Conservation (phyloP, 495 filamentous ascomycete species). For the Neurospora cerealis region DNA sequence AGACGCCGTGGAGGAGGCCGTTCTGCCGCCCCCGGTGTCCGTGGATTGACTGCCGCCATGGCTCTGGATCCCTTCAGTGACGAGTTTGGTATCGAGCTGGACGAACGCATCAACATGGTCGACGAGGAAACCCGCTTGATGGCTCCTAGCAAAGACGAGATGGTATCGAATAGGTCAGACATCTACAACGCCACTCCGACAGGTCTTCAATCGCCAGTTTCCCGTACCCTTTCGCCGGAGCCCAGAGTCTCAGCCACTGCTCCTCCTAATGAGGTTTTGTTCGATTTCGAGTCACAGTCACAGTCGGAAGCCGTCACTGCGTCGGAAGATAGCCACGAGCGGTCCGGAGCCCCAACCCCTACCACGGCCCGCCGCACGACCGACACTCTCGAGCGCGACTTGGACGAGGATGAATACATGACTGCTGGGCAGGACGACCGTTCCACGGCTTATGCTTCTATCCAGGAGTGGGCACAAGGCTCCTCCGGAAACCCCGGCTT, state of each 20-base stretch:
- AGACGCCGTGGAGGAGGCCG: constrained; percentile 30
- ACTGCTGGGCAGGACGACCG: constrained; percentile 33
- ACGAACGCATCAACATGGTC: constrained; percentile 25
- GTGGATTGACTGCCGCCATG: constrained; percentile 42
- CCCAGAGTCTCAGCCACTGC: constrained; percentile 5
- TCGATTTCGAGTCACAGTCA: constrained; percentile 20
- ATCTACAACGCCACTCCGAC: constrained; percentile 43
- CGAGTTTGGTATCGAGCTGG: constrained; percentile 42
- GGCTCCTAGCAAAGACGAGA: constrained; percentile 33
- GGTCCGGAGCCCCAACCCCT: neutral
- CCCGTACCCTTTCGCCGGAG: constrained; percentile 14
- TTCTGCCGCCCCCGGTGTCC: constrained; percentile 20
- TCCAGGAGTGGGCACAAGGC: constrained; percentile 46
- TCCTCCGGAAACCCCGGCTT: constrained; percentile 29
- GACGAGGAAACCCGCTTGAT: constrained; percentile 20
- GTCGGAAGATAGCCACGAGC: neutral
- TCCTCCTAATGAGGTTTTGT: constrained; percentile 12
- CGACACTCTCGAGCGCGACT: constrained; percentile 22
- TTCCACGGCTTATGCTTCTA: constrained; percentile 33
- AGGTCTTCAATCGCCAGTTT: constrained; percentile 11
- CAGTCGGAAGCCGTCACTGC: constrained; percentile 3
- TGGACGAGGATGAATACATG: constrained; percentile 34
- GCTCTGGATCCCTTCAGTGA: constrained; percentile 52
- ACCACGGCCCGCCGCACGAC: constrained; percentile 8
- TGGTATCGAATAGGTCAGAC: constrained; percentile 27